A percentile compares a stretch with the other conserved stretches of the same genome.
Evolutionary conservation across 371 early-diverging fungal genomes (phyloP).

Genomic region (Actinomortierella ambigua): DNA sequence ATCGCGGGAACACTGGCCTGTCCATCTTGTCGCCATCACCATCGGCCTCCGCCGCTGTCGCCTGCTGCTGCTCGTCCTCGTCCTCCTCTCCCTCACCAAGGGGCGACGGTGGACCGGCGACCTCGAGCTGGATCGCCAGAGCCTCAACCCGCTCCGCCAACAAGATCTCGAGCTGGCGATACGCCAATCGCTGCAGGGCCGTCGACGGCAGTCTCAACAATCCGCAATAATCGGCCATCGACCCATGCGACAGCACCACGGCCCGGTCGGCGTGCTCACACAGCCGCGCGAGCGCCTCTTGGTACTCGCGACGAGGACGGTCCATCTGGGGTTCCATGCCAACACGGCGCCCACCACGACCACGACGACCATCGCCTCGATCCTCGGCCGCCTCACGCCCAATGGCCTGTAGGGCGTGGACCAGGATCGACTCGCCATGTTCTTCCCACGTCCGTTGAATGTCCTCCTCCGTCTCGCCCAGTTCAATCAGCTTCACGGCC

Average conservation of each 20-base stretch:
- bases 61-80: constrained; percentile 2
- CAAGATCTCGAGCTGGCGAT: constrained; percentile 48
- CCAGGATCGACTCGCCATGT: constrained; percentile 25
- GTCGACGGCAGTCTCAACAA: constrained; percentile 27
- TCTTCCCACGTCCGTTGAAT: constrained; percentile 40
- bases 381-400: constrained; percentile 2
- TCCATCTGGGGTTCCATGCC: constrained; percentile 20
- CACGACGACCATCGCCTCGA: too few species aligned
- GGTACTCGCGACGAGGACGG: constrained; percentile 35
- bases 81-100: constrained; percentile 9
- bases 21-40: constrained; percentile 26
- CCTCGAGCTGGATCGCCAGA: constrained; percentile 56
- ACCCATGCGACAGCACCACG: constrained; percentile 32
- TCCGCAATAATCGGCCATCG: constrained; percentile 31
- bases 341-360: constrained; percentile 9
- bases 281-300: constrained; percentile 22
- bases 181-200: constrained; percentile 52
- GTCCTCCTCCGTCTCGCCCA: constrained; percentile 35
- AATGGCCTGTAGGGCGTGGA: constrained; percentile 22
- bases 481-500: constrained; percentile 27
- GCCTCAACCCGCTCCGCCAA: constrained; percentile 51
- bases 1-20: constrained; percentile 31
- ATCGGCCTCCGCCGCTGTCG: constrained; percentile 3
- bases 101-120: constrained; percentile 27
- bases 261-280: constrained; percentile 19